Evolutionary conservation across 2,329 filamentous ascomycete genomes (phyloP).

Genomic region (Hysterium pulicare): DNA sequence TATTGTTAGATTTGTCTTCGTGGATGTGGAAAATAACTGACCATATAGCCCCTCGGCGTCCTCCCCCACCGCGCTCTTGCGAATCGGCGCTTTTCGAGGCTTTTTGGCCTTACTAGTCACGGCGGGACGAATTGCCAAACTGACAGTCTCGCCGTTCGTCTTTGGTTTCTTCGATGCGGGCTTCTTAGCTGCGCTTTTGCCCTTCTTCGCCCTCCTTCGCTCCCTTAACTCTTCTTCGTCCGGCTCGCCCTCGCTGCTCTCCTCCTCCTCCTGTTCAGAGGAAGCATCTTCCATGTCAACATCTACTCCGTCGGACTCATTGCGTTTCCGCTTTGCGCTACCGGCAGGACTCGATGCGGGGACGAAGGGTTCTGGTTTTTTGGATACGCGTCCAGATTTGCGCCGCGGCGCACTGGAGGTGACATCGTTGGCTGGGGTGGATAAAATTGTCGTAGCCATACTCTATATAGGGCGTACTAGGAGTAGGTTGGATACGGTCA

Average conservation of each 20-base stretch:
- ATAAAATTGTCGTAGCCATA: slow-evolving; percentile 2
- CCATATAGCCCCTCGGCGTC: slow-evolving; percentile 57
- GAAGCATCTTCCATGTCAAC: slow-evolving; percentile 22
- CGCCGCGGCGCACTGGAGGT: slow-evolving; percentile 32
- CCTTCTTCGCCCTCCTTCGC: slow-evolving; percentile 31
- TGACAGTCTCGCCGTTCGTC: slow-evolving; percentile 49
- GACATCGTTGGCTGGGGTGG: slow-evolving; percentile 21
- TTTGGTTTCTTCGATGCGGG: slow-evolving; percentile 53
- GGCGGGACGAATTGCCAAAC: slow-evolving; percentile 55
- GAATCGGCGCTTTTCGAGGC: slow-evolving; percentile 48
- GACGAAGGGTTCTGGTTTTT: slow-evolving; percentile 33
- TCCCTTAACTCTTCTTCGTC: slow-evolving; percentile 40
- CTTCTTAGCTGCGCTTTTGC: slow-evolving; percentile 27
- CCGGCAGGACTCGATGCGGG: slow-evolving; percentile 26
- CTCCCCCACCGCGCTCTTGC: slow-evolving; percentile 49
- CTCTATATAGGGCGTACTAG: background rate
- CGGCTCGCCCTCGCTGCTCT: slow-evolving; percentile 36
- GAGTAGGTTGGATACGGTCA: background rate
- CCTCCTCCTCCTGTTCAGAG: slow-evolving; percentile 27
- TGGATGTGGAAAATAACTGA: slow-evolving; percentile 21
- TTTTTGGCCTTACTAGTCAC: slow-evolving; percentile 39
- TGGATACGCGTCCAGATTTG: slow-evolving; percentile 40
- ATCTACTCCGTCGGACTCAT: slow-evolving; percentile 27
- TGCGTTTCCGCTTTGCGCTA: slow-evolving; percentile 37
- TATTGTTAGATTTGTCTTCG: slow-evolving; percentile 19